phyloP scores from a whole-genome alignment of 805 yeast species.

The Wickerhamomyces alni region DNA sequence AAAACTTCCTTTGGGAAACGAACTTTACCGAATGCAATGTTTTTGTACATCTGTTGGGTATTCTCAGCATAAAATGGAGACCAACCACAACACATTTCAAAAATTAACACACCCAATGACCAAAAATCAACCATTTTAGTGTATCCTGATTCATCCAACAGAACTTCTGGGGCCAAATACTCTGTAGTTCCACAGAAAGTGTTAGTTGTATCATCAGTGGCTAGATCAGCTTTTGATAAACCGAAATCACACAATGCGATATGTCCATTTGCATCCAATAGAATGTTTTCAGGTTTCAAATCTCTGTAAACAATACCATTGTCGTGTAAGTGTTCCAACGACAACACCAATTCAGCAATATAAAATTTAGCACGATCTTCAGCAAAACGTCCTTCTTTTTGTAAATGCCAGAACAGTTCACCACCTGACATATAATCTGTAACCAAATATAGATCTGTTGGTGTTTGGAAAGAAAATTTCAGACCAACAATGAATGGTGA shows the following conservation, averaged over 20 bases:
- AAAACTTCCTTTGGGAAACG: conserved; percentile 94
- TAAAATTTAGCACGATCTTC: conserved; percentile 96
- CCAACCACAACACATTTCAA: conserved; percentile 99
- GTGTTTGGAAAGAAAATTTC: conserved; percentile 95
- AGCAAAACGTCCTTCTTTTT: conserved; percentile 88
- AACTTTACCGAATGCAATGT: conserved; percentile 97
- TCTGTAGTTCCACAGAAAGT: conserved; percentile 99
- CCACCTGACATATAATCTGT: conserved; percentile 99
- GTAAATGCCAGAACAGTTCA: conserved; percentile 93
- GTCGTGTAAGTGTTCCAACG: conserved; percentile 91
- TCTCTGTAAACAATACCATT: conserved; percentile 96
- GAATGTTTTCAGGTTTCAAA: conserved; percentile 92
- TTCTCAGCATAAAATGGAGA: conserved; percentile 97
- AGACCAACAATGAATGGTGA: conserved; percentile 94
- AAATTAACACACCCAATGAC: conserved; percentile 94
- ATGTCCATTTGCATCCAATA: conserved; percentile 95
- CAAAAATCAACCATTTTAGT: conserved; percentile 99
- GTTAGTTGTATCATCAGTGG: conserved; percentile 81
- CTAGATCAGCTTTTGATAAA: conserved; percentile 84
- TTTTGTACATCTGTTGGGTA: conserved; percentile 98
- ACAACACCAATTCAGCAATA: conserved; percentile 91
- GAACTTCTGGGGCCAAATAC: conserved; percentile 94
- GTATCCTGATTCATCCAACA: conserved; percentile 92
- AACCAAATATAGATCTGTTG: conserved; percentile 83
- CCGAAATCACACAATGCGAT: conserved; percentile 98